Evolutionary conservation across 2,329 filamentous ascomycete genomes (phyloP).

Genomic region (Sporothrix brasiliensis): DNA sequence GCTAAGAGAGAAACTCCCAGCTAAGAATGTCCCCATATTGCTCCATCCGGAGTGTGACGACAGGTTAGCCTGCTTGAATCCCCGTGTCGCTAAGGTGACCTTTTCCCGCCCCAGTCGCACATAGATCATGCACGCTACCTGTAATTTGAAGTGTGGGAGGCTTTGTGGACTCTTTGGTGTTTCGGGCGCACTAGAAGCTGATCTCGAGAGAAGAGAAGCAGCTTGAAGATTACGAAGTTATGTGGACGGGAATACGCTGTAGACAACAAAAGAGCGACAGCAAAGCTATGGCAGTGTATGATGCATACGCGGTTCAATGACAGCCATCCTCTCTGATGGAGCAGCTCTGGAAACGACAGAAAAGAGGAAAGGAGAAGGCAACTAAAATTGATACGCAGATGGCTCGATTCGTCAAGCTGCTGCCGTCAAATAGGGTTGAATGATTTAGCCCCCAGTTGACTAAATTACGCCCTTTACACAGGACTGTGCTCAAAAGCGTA

Average conservation of each 20-base stretch:
- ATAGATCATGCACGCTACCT: background rate
- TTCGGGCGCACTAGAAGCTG: background rate
- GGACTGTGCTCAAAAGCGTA: too few species aligned
- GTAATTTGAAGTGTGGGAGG: background rate
- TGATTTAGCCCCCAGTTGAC: background rate
- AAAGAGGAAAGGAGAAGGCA: background rate
- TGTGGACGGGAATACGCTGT: background rate
- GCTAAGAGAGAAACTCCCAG: background rate
- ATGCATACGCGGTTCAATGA: background rate
- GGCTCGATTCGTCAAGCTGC: too few species aligned
- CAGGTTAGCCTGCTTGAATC: background rate
- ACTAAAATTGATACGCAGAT: background rate
- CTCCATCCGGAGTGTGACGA: conserved; percentile 6
- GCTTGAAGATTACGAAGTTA: background rate
- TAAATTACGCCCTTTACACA: background rate
- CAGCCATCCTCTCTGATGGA: background rate
- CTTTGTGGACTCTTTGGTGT: conserved; percentile 2
- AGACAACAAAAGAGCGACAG: background rate
- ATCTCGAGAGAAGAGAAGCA: background rate
- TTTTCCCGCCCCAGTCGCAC: background rate
- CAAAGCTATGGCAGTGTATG: background rate
- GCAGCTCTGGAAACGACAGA: background rate
- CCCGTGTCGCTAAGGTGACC: background rate
- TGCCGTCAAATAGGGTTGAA: background rate
- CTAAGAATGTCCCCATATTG: background rate